Base-by-base conservation (phyloP, 108 stramenopile genomes). In the Cyclotella choctawhatcheeana region DNA sequence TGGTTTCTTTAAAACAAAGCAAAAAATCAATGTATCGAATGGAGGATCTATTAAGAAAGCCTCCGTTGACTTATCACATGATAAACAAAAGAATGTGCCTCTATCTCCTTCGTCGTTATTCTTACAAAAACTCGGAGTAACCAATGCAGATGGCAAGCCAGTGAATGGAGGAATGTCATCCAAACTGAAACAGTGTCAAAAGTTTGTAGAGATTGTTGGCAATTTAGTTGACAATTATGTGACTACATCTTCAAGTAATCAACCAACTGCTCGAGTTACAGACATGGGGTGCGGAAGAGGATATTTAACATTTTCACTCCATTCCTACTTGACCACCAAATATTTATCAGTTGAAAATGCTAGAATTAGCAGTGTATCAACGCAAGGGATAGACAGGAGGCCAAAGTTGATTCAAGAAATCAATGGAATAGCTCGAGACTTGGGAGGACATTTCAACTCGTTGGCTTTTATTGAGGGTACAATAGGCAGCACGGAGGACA, bases 261-360 rank as follows among this genome's bases (percentile, higher is more conserved):
- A 34, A 21, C 17, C 51, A 1, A 52, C 73, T 29, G 26, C 48
- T 20, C 58, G 74, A 34, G 79, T 89, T 0, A 76, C 92, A 7
- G 95, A 96, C 55, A 88, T 88, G 87, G 95, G 95, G 29, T 88
- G 87, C 44, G 87, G 86, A 17, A 43, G 74, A 50, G 85, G 88
- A 10, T 96, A 96, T 64, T 79, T 96, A 44, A 96, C 95, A 3
- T 96, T 96, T 67, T 73, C 91, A 0, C 73, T 93, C 20, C 95
- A 93, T 69, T 71, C 82, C 20, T 86, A 86, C 54, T 73, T 96
- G 26, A 55, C 29, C 30, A 67, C 79, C 27, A 75, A 74, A 21
- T 86, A 72, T 81, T 22, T 61, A 26, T 20, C 30, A 14, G 48
- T 34, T 2, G 32, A 21, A 0, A 50, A 18, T 0, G 18, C 8